Evolutionary conservation across 139 green algal genomes (phyloP), one percentile per base, ranked within the genome.

Genomic region (Yamagishiella unicocca): DNA sequence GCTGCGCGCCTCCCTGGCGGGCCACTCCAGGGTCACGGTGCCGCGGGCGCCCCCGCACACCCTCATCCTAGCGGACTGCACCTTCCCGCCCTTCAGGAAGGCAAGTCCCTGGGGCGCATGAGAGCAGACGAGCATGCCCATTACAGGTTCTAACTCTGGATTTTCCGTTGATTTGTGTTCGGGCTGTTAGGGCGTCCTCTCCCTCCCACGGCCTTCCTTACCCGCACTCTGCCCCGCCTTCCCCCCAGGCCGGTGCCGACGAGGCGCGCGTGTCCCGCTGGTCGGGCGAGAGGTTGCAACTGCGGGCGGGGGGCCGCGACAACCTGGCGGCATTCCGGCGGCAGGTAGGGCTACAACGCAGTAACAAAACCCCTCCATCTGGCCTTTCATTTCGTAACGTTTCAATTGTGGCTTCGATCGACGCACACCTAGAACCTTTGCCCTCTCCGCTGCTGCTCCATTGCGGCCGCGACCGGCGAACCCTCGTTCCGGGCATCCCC

Each of bases 1-100:
- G 67, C 77, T 98, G n/a, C 61, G 89, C 27, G 93, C 94, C 27
- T 93, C 91, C 0, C 82, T 98, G 61, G 79, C 88, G n/a, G 88
- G 87, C 1, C 94, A 91, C 27, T 89, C 93, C 21, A 90, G 96
- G 21, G 76, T 96, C 2, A 92, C 86, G 43, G 68, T 98, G 53
- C 96, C 96, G 2, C 89, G 95, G 0, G 96, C 96, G 12, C 96
- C 96, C 45, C 90, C 95, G 3, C 90, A 95, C 75, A 96, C 92
- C 1, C 93, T 97, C n/a, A 81, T 97, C 84, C 92, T 97, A 35
- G 75, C 76, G 19, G 92, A 90, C 66, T 93, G 92, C 77, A 74
- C 78, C 40, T 96, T 95, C 87, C 87, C 54, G 8, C 40, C 77
- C 2, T 91, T 91, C 42, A 70, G 72, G 24, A 89, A 75, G 62